phyloP scores from a whole-genome alignment of 371 early-diverging fungal species.

The Mortierella sp. region DNA sequence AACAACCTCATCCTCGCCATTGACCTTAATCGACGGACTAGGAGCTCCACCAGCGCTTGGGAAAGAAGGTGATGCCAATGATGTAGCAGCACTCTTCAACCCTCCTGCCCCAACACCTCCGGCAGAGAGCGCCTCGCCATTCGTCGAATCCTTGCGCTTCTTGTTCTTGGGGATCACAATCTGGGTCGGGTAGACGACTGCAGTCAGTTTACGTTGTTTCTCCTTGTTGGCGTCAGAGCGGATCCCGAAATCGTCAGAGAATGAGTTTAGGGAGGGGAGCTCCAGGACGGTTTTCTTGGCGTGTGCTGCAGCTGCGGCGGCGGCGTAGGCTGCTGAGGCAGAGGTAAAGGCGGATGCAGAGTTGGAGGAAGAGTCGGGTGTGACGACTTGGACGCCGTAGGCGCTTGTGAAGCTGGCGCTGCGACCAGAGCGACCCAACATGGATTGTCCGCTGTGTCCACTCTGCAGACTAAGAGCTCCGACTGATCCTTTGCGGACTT shows the following conservation, averaged over 20 bases:
- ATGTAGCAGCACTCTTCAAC: conserved; percentile 24
- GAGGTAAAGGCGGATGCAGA: no score
- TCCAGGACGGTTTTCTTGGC: conserved; percentile 33
- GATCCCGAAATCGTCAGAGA: conserved; percentile 49
- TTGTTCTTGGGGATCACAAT: conserved; percentile 53
- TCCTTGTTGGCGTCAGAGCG: conserved; percentile 19
- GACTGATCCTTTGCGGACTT: conserved; percentile 47
- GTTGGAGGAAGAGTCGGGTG: conserved; percentile 24
- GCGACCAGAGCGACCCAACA: conserved; percentile 21
- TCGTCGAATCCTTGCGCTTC: conserved; percentile 27
- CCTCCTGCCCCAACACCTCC: conserved; percentile 11
- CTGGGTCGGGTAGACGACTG: conserved; percentile 54
- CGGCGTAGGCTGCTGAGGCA: neutral
- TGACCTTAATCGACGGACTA: conserved; percentile 24
- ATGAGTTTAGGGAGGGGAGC: conserved; percentile 49
- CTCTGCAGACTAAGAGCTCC: conserved; percentile 36
- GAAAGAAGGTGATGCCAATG: conserved; percentile 17
- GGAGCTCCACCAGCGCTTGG: neutral
- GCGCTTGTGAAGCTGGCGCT: conserved; percentile 40
- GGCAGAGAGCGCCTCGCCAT: neutral
- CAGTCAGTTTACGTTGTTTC: conserved; percentile 38
- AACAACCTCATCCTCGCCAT: neutral
- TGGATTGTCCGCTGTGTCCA: conserved; percentile 3
- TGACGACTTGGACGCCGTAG: conserved; percentile 31
- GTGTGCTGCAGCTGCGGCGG: neutral